Evolutionary conservation across 306 rosid genomes (phyloP), one percentile per base, ranked within the genome.

Genomic region (Betula pendula): DNA sequence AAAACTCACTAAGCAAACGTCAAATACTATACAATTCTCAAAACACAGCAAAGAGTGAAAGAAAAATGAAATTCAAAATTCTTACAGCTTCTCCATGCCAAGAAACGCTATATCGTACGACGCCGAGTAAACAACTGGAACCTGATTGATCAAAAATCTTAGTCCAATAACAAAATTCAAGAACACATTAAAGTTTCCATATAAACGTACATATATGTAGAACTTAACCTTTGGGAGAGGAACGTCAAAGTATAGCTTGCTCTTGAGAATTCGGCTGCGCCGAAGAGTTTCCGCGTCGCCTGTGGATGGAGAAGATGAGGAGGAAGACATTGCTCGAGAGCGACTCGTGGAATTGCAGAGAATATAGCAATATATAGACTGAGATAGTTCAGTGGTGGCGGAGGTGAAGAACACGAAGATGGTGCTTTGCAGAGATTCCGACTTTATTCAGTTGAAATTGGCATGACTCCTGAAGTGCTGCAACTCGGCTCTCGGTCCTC

Each of bases 71-170:
- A 70, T 48, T 29, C 70, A 16, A 55, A 68, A 75, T 63, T 79
- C 97, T 88, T 78, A 94, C 98, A 92, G 82, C 82, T 92, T 90
- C 87, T 94, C 98, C 1, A 94, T 74, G 81, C 97, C 98, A 66
- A 92, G 91, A 84, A 94, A 89, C 11, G 92, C 69, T 74, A 94
- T 92, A 52, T 94, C 89, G 70, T 94, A 94, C 4, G 89, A 80
- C 1, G 81, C 59, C 13, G 98, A 90, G 90, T 92, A 90, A 76
- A 94, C 84, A 81, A 94, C 78, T 67, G 98, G 97, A 82, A 92
- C 97, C 98, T 94, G 91, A 76, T 81, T 45, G n/a, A 67, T 27
- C 3, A 59, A 79, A 72, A 17, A 12, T 12, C 14, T 31, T 31
- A 83, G 74, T 67, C 27, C 16, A 56, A 67, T 58, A 58, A 65